phyloP scores from a whole-genome alignment of 495 filamentous ascomycete species.

The Zalerion maritima region DNA sequence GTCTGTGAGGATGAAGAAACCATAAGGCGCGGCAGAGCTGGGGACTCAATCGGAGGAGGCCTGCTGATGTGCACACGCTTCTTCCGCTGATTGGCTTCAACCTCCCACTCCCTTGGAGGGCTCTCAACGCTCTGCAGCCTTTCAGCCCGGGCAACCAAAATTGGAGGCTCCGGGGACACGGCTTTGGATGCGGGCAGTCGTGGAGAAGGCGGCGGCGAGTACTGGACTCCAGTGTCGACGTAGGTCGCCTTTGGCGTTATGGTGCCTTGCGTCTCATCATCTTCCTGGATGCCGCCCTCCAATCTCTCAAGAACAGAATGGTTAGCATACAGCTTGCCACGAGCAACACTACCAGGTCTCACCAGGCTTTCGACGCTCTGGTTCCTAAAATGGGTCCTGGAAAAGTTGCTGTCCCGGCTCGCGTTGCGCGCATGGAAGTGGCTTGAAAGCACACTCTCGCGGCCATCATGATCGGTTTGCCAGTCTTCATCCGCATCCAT shows the following conservation, averaged over 20 bases:
- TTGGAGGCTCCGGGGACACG: conserved; percentile 22
- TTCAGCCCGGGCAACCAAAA: conserved; percentile 15
- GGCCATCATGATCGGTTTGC: conserved; percentile 36
- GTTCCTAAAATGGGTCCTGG: conserved; percentile 28
- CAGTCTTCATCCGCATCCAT: conserved; percentile 67
- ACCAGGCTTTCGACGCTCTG: conserved; percentile 37
- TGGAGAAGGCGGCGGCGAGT: conserved; percentile 67
- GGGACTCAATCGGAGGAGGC: conserved; percentile 24
- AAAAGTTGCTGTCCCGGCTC: conserved; percentile 31
- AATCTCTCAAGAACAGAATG: conserved; percentile 33
- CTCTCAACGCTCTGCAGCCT: conserved; percentile 23
- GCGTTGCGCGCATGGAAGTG: conserved; percentile 24
- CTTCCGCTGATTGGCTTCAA: conserved; percentile 56
- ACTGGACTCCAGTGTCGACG: conserved; percentile 65
- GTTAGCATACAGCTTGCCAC: conserved; percentile 31
- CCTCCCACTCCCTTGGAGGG: conserved; percentile 36
- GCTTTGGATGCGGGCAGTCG: conserved; percentile 26
- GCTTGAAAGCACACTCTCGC: conserved; percentile 35
- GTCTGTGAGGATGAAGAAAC: conserved; percentile 63
- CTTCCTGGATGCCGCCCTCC: conserved; percentile 35
- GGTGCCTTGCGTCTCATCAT: conserved; percentile 21
- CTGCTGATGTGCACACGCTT: conserved; percentile 41
- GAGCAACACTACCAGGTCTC: conserved; percentile 32
- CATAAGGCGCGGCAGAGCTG: conserved; percentile 31
- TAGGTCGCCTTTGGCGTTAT: conserved; percentile 29